Percentiles rank a stretch among this genome's conserved stretches.
Conservation (phyloP, 208 protist species). For the Leishmania gerbilli region DNA sequence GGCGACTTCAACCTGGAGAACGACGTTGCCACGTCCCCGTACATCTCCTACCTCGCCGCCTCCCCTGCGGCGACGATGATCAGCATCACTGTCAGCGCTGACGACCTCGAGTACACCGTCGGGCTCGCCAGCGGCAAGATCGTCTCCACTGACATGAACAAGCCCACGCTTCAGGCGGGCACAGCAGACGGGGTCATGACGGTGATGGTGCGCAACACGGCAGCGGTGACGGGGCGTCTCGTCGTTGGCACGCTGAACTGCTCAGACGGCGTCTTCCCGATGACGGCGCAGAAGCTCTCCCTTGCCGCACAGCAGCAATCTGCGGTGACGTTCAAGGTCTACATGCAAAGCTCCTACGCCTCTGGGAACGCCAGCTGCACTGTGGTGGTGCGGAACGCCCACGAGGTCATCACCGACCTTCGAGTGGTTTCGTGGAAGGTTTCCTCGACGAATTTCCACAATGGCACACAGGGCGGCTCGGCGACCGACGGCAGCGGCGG, state of each 20-base stretch:
- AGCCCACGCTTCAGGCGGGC: slow-evolving; percentile 31
- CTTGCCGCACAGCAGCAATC: slow-evolving; percentile 32
- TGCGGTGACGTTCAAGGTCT: slow-evolving; percentile 46
- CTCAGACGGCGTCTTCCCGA: slow-evolving; percentile 55
- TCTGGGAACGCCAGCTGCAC: slow-evolving; percentile 42
- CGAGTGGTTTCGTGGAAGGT: slow-evolving; percentile 39
- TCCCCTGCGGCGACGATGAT: slow-evolving; percentile 62
- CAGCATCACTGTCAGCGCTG: slow-evolving; percentile 69
- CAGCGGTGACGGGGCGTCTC: slow-evolving; percentile 55
- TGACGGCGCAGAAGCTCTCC: slow-evolving; percentile 51
- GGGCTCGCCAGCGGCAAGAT: slow-evolving; percentile 70
- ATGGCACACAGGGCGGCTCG: slow-evolving; percentile 64
- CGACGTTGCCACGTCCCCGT: slow-evolving; percentile 31
- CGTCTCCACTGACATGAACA: slow-evolving; percentile 40
- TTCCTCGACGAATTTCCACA: slow-evolving; percentile 26
- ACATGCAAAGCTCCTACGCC: slow-evolving; percentile 32
- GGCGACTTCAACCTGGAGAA: slow-evolving; percentile 49
- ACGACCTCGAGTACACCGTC: slow-evolving; percentile 75
- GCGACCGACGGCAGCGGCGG: background rate
- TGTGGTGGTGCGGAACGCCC: slow-evolving; percentile 49
- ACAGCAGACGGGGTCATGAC: slow-evolving; percentile 55
- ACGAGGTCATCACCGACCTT: slow-evolving; percentile 48
- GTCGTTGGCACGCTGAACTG: slow-evolving; percentile 48
- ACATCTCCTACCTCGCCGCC: slow-evolving; percentile 52
- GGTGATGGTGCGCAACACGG: slow-evolving; percentile 69